Conservation (phyloP, 164 flowering plant species). For the Saururus chinensis region DNA sequence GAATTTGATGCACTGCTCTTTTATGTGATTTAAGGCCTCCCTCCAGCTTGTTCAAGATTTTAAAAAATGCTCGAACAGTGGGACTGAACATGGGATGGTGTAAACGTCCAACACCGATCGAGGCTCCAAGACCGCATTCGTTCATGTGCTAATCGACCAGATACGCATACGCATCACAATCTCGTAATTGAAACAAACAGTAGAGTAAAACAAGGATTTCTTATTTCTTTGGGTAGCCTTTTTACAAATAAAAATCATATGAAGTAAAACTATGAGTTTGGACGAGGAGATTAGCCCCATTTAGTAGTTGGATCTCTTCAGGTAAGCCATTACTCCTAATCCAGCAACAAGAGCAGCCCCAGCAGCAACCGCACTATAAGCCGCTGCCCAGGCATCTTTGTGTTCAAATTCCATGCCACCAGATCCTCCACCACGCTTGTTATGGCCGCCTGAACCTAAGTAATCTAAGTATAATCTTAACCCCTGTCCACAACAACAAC, state of each 20-base stretch:
- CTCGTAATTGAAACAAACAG: no score
- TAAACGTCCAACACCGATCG: no score
- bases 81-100: no score
- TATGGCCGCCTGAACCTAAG: constrained; percentile 27
- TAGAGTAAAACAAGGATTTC: no score
- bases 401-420: constrained; percentile 41
- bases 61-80: no score
- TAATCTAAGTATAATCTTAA: constrained; percentile 77
- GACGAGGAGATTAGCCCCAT: not conserved
- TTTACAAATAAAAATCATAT: not conserved
- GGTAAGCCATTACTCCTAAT: constrained; percentile 39
- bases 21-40: no score
- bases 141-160: no score
- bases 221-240: no score
- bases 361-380: constrained; percentile 45
- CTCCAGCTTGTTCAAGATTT: no score
- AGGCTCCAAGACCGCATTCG: no score
- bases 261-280: not conserved
- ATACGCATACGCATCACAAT: no score
- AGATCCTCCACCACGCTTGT: constrained; percentile 19
- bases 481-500: constrained; percentile 38
- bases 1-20: no score
- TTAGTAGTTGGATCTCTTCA: constrained; percentile 40
- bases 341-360: constrained; percentile 57
- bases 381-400: constrained; percentile 52